These are phyloP conservation scores for Hura crepitans DNA, from an alignment of 441 rosid species.

Conservation along the genomic window DNA sequence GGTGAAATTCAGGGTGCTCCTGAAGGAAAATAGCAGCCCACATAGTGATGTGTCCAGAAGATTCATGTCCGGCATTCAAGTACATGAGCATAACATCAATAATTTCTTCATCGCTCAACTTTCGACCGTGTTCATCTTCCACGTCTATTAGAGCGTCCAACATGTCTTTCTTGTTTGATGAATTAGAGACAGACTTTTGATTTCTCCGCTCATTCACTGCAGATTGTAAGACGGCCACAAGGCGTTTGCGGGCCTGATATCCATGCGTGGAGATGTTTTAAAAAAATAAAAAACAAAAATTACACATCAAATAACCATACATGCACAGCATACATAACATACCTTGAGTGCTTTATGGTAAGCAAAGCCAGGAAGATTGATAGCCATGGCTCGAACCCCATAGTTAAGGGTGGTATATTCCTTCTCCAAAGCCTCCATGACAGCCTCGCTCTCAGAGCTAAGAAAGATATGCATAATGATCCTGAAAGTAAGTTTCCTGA, in stretches of 20 bases:
- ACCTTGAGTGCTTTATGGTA: conserved; percentile 79
- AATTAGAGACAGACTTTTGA: conserved; percentile 20
- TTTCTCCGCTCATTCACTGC: conserved; percentile 46
- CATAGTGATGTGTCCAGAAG: conserved; percentile 81
- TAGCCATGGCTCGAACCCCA: conserved; percentile 84
- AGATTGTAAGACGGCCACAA: conserved; percentile 53
- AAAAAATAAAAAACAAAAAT: too few species aligned
- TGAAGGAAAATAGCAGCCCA: conserved; percentile 70
- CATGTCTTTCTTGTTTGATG: conserved; percentile 56
- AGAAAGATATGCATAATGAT: conserved; percentile 77
- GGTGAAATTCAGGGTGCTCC: conserved; percentile 46
- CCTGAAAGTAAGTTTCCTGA: conserved; percentile 72
- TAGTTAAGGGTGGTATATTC: conserved; percentile 68
- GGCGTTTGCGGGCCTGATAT: conserved; percentile 65
- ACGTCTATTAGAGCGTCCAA: conserved; percentile 61
- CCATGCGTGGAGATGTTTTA: too few species aligned
- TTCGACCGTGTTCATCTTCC: conserved; percentile 62
- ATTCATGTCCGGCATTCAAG: conserved; percentile 87
- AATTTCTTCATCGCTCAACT: conserved; percentile 60
- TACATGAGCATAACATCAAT: conserved; percentile 75
- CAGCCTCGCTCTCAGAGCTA: conserved; percentile 58
- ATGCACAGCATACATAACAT: too few species aligned
- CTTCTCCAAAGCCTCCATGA: conserved; percentile 63
- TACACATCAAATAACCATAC: too few species aligned
- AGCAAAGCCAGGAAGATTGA: conserved; percentile 83